Evolutionary conservation across 2,329 filamentous ascomycete genomes (phyloP).

Genomic region (Penicillium digitatum): DNA sequence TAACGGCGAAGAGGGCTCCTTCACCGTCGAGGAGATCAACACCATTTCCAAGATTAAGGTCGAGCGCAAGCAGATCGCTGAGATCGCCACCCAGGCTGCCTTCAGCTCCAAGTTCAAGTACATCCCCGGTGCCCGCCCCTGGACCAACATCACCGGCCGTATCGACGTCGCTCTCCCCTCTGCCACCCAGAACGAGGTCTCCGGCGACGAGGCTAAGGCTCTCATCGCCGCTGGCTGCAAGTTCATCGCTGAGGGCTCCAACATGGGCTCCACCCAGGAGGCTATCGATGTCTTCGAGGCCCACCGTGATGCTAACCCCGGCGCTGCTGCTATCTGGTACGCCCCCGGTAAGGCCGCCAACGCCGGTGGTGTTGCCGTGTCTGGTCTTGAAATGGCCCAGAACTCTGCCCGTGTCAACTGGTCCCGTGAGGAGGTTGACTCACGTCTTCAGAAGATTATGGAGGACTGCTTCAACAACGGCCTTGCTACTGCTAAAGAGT

Average conservation of each 20-base stretch:
- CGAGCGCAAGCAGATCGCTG: constrained; percentile 74
- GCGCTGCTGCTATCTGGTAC: constrained; percentile 77
- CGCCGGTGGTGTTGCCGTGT: constrained; percentile 94
- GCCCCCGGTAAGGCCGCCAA: constrained; percentile 96
- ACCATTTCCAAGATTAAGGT: constrained; percentile 83
- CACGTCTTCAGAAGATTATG: constrained; percentile 91
- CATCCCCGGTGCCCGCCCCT: constrained; percentile 81
- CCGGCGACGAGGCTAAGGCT: constrained; percentile 78
- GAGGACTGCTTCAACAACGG: constrained; percentile 87
- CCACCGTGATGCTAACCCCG: constrained; percentile 62
- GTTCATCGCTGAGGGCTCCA: constrained; percentile 93
- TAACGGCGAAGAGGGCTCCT: constrained; percentile 60
- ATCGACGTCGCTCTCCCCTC: constrained; percentile 89
- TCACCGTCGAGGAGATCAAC: constrained; percentile 75
- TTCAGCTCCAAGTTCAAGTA: constrained; percentile 72
- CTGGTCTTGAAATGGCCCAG: constrained; percentile 98
- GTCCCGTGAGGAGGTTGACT: constrained; percentile 85
- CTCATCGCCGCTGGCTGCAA: constrained; percentile 71
- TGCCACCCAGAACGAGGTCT: constrained; percentile 97
- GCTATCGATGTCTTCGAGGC: constrained; percentile 92
- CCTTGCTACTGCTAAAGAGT: constrained; percentile 82
- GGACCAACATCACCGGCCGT: constrained; percentile 74
- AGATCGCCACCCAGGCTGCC: constrained; percentile 56
- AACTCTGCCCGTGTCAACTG: constrained; percentile 84
- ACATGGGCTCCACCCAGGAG: constrained; percentile 97